These are phyloP conservation scores for Aspergillus coremiiformis DNA, from an alignment of 495 filamentous ascomycete genomes.

Conservation along the genomic window DNA sequence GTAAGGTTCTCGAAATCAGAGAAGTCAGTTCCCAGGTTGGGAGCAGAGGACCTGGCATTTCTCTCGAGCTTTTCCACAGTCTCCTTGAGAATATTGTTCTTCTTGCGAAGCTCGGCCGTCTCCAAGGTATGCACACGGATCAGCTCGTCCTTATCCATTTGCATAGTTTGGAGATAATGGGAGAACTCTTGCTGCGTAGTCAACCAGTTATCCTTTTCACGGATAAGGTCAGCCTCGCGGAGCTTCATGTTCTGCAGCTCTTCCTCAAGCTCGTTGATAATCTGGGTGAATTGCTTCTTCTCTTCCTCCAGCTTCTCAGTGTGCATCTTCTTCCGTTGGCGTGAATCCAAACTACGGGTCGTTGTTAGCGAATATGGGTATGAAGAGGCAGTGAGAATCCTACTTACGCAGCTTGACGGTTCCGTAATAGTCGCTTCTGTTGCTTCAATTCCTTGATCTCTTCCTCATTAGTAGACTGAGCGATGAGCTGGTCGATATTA, in stretches of 20 bases:
- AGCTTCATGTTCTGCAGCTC: constrained; percentile 52
- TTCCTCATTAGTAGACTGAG: constrained; percentile 79
- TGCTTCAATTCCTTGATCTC: constrained; percentile 98
- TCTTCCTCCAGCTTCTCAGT: constrained; percentile 95
- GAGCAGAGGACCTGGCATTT: constrained; percentile 49
- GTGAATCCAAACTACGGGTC: constrained; percentile 72
- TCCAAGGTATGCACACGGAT: constrained; percentile 86
- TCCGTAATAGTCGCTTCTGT: constrained; percentile 90
- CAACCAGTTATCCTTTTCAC: constrained; percentile 59
- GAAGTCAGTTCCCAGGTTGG: constrained; percentile 61
- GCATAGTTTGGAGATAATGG: constrained; percentile 66
- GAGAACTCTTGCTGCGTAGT: constrained; percentile 62
- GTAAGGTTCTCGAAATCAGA: constrained; percentile 73
- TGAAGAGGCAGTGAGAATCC: constrained; percentile 10
- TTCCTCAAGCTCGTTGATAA: constrained; percentile 73
- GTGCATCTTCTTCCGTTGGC: constrained; percentile 97
- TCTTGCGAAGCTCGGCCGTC: constrained; percentile 91
- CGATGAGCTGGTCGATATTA: constrained; percentile 93
- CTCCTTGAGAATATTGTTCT: constrained; percentile 80
- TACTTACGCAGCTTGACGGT: constrained; percentile 92
- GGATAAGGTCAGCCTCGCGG: constrained; percentile 53
- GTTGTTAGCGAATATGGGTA: constrained; percentile 26
- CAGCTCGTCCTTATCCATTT: constrained; percentile 85
- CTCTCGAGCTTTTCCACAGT: constrained; percentile 74
- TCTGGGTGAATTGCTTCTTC: constrained; percentile 77